Base-by-base conservation (phyloP, 1,284 basidiomycete genomes). In the Tremellales sp. region DNA sequence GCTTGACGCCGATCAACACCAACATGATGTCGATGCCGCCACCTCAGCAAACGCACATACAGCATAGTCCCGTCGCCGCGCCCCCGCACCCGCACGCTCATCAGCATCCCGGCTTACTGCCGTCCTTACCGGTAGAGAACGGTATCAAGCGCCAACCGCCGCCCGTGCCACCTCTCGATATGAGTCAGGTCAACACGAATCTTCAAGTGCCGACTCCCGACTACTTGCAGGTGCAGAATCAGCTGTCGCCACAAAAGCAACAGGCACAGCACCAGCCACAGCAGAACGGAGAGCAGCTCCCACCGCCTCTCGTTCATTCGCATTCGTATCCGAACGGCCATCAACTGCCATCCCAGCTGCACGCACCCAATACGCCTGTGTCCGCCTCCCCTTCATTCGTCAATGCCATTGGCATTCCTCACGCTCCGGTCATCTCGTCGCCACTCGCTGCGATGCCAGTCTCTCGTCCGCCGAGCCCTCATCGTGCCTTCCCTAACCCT, bases 251-350 rank as follows among this genome's bases (percentile, higher is more conserved):
- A n/a, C n/a, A n/a, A n/a, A n/a, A n/a, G n/a, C n/a, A n/a, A 45
- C 46, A 22, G 42, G 39, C 22, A 37, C 33, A 33, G 21, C 45
- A 15, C 23, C 43, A 19, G 39, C 11, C 27, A 12, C 17, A 33
- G 39, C 2, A 29, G 36, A 21, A 21, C 22, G n/a, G 40, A 45
- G 11, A n/a, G n/a, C n/a, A n/a, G n/a, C n/a, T 39, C 22, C 56
- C 71, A 15, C 68, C 70, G 4, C 66, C 67, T 25, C 46, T 75
- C 15, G 56, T 68, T 2, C 70, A 74, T 46, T 68, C 70, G 7
- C 72, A 75, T 48, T 74, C 72, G 3, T 75, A 64, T 57, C 71
- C 73, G 13, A 73, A 73, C 43, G 65, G 63, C 12, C 67, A 70
- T 54, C 67, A 68, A 45, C 49, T 74, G 3, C 65, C 69, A 5